A percentile compares a stretch with the other conserved stretches of the same genome.
Conservation (phyloP, 441 rosid species). For the Populus hybrid region DNA sequence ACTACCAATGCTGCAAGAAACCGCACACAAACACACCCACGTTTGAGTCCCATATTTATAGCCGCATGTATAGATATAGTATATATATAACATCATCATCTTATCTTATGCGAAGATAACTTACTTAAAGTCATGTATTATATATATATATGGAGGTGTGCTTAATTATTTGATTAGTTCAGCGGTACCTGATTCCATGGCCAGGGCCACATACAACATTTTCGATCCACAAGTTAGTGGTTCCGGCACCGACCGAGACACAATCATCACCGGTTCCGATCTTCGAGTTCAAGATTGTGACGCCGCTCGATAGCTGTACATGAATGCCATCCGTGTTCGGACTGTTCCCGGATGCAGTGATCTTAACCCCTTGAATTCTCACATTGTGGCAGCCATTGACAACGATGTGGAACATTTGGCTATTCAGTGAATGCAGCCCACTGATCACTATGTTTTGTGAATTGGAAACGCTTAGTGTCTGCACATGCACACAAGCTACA, state of each 20-base stretch:
- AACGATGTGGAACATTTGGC: slow-evolving; percentile 49
- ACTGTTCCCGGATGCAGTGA: slow-evolving; percentile 34
- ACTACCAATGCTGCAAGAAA: slow-evolving; percentile 56
- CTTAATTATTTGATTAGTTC: no score
- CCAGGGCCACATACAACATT: slow-evolving; percentile 30
- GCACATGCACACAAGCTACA: background rate
- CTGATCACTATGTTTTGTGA: slow-evolving; percentile 51
- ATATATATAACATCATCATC: no score
- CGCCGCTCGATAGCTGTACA: slow-evolving; percentile 24
- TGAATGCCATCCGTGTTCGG: slow-evolving; percentile 49
- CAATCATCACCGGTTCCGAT: slow-evolving; percentile 45
- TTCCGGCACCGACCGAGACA: slow-evolving; percentile 39
- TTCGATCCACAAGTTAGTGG: slow-evolving; percentile 32
- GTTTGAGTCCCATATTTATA: background rate
- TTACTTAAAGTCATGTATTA: no score
- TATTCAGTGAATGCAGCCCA: slow-evolving; percentile 53
- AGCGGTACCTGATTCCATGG: slow-evolving; percentile 28
- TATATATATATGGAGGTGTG: background rate
- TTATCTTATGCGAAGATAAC: background rate
- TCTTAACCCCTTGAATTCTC: slow-evolving; percentile 33
- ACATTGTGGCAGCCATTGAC: slow-evolving; percentile 47
- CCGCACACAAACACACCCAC: background rate
- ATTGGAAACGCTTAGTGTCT: slow-evolving; percentile 51
- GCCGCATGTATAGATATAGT: background rate
- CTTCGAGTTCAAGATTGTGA: slow-evolving; percentile 26